Conservation (phyloP, 176 grass and related monocot species). For the Lolium multiflorum region DNA sequence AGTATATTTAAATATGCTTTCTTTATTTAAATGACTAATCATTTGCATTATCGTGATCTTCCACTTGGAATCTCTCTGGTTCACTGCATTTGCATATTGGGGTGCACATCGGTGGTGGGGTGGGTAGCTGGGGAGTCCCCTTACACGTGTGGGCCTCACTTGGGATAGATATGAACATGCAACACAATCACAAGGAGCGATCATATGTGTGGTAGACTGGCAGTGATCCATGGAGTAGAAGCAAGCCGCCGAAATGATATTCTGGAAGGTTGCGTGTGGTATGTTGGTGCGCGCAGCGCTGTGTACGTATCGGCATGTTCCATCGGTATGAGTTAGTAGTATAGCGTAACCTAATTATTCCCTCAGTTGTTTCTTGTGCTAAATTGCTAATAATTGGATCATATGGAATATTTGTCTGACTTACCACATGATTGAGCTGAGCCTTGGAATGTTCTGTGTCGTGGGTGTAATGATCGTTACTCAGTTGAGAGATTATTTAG, state of each 20-base stretch:
- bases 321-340: background rate
- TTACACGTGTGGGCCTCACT: constrained; percentile 2
- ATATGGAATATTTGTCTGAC: background rate
- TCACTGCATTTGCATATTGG: constrained; percentile 8
- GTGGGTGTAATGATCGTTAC: background rate
- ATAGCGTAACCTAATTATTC: background rate
- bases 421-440: background rate
- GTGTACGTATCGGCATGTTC: constrained; percentile 5
- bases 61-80: constrained; percentile 28
- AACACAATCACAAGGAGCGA: background rate
- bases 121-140: constrained; percentile 48
- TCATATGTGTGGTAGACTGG: background rate
- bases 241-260: constrained; percentile 23
- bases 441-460: background rate
- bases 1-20: background rate
- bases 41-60: background rate
- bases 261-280: background rate
- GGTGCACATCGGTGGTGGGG: background rate
- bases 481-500: no score
- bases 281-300: background rate
- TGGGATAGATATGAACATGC: background rate
- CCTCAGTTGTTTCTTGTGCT: background rate
- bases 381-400: constrained; percentile 24
- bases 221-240: background rate
- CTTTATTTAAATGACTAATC: background rate